These are phyloP conservation scores for Rhizopogon sp. DNA, from an alignment of 768 basidiomycete genomes.

Conservation along the genomic window DNA sequence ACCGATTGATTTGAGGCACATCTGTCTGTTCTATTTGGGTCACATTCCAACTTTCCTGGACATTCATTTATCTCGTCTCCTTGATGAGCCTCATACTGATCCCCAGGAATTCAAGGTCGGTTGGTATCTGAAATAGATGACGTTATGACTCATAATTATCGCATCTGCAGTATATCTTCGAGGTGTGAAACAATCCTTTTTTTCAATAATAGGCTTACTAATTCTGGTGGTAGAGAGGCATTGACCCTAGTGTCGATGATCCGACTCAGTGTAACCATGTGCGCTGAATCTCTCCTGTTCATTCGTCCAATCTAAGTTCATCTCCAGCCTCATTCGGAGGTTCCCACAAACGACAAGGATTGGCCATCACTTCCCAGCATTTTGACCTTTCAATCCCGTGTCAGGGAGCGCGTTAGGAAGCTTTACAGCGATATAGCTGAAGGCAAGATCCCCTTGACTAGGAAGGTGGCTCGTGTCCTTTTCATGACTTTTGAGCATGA, in stretches of 20 bases:
- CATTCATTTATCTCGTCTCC: conserved; percentile 74
- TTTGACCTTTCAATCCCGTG: conserved; percentile 71
- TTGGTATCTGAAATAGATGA: conserved; percentile 4
- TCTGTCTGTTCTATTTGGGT: conserved; percentile 94
- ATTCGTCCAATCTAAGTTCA: neutral
- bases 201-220: neutral
- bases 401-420: conserved; percentile 62
- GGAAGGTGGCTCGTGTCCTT: conserved; percentile 71
- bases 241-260: conserved; percentile 93
- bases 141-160: neutral
- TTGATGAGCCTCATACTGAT: conserved; percentile 77
- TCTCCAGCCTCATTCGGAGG: conserved; percentile 78
- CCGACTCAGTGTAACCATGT: conserved; percentile 77
- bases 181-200: conserved; percentile 28
- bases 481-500: conserved; percentile 94
- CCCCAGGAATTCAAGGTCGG: conserved; percentile 74
- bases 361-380: conserved; percentile 80
- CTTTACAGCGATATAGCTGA: conserved; percentile 71
- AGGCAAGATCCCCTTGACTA: conserved; percentile 44
- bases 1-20: conserved; percentile 91
- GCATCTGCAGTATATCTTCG: conserved; percentile 60
- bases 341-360: conserved; percentile 73
- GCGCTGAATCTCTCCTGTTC: conserved; percentile 18
- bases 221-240: conserved; percentile 63
- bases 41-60: conserved; percentile 93